Conservation (phyloP, 2,329 filamentous ascomycete species). For the Dryadomyces quercivorus region DNA sequence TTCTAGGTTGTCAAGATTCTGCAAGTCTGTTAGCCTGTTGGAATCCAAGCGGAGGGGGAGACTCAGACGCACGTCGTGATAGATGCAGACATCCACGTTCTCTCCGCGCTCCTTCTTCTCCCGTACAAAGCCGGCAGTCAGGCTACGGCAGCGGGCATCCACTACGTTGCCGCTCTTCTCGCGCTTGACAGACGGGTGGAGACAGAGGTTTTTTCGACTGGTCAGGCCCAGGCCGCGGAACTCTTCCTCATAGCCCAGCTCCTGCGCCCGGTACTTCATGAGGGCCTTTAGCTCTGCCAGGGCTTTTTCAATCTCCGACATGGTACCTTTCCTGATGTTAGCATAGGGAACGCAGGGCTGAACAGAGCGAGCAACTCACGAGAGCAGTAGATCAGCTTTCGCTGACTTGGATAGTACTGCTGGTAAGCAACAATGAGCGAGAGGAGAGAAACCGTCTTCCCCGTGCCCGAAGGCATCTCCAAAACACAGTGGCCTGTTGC, state of each 20-base stretch:
- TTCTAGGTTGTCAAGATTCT: slow-evolving; percentile 82
- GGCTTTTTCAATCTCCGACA: slow-evolving; percentile 99
- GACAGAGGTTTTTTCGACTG: slow-evolving; percentile 91
- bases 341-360: neutral
- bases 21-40: neutral
- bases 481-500: slow-evolving; percentile 89
- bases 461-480: slow-evolving; percentile 98
- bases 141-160: slow-evolving; percentile 86
- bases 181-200: slow-evolving; percentile 89
- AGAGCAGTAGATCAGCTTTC: slow-evolving; percentile 97
- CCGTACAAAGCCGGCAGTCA: slow-evolving; percentile 94
- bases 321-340: slow-evolving; percentile 47
- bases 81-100: slow-evolving; percentile 85
- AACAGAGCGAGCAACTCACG: slow-evolving; percentile 33
- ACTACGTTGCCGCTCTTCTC: slow-evolving; percentile 93
- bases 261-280: slow-evolving; percentile 87
- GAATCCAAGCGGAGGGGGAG: neutral
- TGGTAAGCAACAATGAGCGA: slow-evolving; percentile 97
- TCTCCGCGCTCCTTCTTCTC: slow-evolving; percentile 96
- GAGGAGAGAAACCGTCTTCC: slow-evolving; percentile 90
- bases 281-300: slow-evolving; percentile 79
- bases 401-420: slow-evolving; percentile 79
- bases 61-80: slow-evolving; percentile 61
- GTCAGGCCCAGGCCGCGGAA: slow-evolving; percentile 87
- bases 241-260: slow-evolving; percentile 84